Base-by-base conservation (phyloP, 2,329 filamentous ascomycete genomes). In the Incumbomyces lentus region DNA sequence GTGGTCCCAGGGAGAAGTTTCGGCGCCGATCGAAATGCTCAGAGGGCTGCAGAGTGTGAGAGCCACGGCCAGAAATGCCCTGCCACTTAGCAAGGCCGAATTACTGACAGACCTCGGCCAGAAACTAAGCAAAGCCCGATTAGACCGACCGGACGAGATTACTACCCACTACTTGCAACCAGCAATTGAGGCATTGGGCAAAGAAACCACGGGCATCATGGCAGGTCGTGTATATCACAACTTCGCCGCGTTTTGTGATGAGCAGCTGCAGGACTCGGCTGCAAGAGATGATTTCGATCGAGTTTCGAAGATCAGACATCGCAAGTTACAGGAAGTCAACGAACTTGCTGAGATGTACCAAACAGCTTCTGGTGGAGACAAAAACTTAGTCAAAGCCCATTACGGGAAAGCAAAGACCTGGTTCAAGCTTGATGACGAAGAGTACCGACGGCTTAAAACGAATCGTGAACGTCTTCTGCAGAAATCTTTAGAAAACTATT, bases 211-310 rank as follows among this genome's bases (percentile, higher is more conserved):
- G 44, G 84, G 84, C 1, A 72, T 75, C 37, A 85, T 90, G 50
- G 85, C 89, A 2, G 88, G 89, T 1, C 76, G 86, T 54, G 92
- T 96, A 1, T 95, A 88, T 58, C 88, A 95, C 61, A 86, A 94
- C 58, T 96, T 96, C 63, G 92, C 93, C 19, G 77, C 81, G 43
- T 98, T 98, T 62, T 98, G 93, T 59, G 90, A 98, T 61, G 81
- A 88, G 58, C 92, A 98, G 62, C 72, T 98, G 8, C 85, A 95
- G 58, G 90, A 90, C 59, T 77, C 83, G 1, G 87, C 94, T 56
- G 80, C 82, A 30, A 68, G 89, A 1, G 87, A 94, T 62, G 92
- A 98, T 58, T 78, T 95, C 49, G 78, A 79, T 26, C 81, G 92
- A 38, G 75, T 95, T 35, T 78, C 85, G 59, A 86, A 80, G 55